Evolutionary conservation across 441 rosid genomes (phyloP), one percentile per base, ranked within the genome.

Genomic region (Erysimum cheiri): DNA sequence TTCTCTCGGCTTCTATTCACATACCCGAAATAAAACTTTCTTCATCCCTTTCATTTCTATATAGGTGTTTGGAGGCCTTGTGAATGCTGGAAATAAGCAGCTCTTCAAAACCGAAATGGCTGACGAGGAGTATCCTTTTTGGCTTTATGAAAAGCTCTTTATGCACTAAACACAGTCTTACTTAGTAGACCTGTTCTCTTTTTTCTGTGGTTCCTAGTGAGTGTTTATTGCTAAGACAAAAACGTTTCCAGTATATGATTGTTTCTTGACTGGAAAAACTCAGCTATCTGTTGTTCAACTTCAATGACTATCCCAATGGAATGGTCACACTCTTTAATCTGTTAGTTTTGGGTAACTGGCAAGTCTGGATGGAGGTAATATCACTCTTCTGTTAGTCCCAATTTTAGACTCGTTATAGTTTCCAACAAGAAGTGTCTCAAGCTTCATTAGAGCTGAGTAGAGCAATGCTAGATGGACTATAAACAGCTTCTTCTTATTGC

Each of bases 261-360:
- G 19, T 79, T 85, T 85, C 89, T 81, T 89, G 76, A 90, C 89
- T 41, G 55, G 49, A 56, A 17, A 60, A 69, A 36, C 48, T 72
- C 71, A 92, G 98, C 82, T 95, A 92, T 76, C 64, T 88, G 50
- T 88, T 92, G 60, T 83, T 95, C 81, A 95, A 95, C 79, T 92
- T 95, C 78, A 95, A 95, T 66, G 99, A 95, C 80, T 95, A 89
- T 78, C 98, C 99, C 64, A 95, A 87, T 77, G 99, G 99, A 66
- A 95, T 95, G 98, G 90, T 95, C 77, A 91, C 98, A 5, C 97
- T 95, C 54, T 95, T 95, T 78, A 92, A 89, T 81, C 76, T 92
- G 87, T 80, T 95, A 70, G 98, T 95, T 22, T 43, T 92, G 99
- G 87, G 87, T 39, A 90, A 90, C 64, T 92, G 99, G 99, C 99